Conservation (phyloP, 371 early-diverging fungal genomes). For the Mortierella sp. region DNA sequence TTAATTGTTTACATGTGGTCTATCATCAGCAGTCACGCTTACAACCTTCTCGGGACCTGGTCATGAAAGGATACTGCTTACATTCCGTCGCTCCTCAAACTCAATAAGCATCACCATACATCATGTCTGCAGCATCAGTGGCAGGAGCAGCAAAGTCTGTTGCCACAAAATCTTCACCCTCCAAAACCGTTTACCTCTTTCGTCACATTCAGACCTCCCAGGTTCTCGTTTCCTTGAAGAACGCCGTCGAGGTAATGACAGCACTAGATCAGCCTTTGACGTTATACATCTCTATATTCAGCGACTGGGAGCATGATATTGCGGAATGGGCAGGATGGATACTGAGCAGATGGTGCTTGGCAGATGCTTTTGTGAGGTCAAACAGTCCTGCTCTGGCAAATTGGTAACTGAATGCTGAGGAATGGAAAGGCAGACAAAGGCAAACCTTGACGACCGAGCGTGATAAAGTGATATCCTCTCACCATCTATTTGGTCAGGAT, state of each 20-base stretch:
- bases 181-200: constrained; percentile 65
- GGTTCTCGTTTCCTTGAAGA: constrained; percentile 62
- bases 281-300: neutral
- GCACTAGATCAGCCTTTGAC: neutral
- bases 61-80: neutral
- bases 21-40: constrained; percentile 2
- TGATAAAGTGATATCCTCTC: no score
- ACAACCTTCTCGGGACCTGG: neutral
- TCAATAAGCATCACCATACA: constrained; percentile 18
- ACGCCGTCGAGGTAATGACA: constrained; percentile 44
- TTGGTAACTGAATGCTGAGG: no score
- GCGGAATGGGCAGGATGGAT: constrained; percentile 5
- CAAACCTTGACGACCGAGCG: no score
- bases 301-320: neutral
- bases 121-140: constrained; percentile 52
- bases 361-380: neutral
- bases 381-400: neutral
- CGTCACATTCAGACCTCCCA: constrained; percentile 74
- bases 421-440: no score
- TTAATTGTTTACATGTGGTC: neutral
- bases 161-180: constrained; percentile 12
- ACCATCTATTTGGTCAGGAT: no score
- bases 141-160: constrained; percentile 40
- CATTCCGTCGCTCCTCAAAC: neutral
- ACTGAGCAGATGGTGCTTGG: neutral